A percentile compares a stretch with the other conserved stretches of the same genome.
Evolutionary conservation across 495 filamentous ascomycete species (phyloP).

Genomic region (Penicillium lagena): DNA sequence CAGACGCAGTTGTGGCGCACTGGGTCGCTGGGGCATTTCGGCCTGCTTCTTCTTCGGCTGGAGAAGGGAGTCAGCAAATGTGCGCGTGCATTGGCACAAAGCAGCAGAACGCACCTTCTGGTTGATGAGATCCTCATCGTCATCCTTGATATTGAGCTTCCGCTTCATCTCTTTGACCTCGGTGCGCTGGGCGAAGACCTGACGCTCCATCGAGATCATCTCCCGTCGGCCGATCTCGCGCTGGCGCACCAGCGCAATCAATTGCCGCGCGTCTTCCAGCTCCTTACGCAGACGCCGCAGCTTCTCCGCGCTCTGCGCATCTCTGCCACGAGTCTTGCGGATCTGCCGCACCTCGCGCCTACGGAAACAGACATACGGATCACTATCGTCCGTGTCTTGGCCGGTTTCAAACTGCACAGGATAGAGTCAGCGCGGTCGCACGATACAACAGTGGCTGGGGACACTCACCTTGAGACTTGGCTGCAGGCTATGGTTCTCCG

Average conservation of each 20-base stretch:
- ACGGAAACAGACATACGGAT: conserved; percentile 98
- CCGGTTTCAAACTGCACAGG: conserved; percentile 71
- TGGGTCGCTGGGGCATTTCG: conserved; percentile 51
- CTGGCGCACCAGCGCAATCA: conserved; percentile 68
- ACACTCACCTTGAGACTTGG: conserved; percentile 62
- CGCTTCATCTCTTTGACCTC: conserved; percentile 81
- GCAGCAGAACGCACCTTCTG: conserved; percentile 61
- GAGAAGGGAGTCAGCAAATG: conserved; percentile 33
- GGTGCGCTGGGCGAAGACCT: conserved; percentile 73
- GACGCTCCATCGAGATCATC: conserved; percentile 62
- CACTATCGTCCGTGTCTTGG: conserved; percentile 87
- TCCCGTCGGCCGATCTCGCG: conserved; percentile 75
- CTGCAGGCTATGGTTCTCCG: conserved; percentile 63
- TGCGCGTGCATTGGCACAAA: background rate
- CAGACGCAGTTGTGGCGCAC: conserved; percentile 56
- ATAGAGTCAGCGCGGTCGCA: conserved; percentile 15
- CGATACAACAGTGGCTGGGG: background rate
- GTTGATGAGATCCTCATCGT: conserved; percentile 93
- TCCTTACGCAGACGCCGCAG: conserved; percentile 87
- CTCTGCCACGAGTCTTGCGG: conserved; percentile 87
- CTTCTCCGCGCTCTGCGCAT: conserved; percentile 91
- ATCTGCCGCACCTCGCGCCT: conserved; percentile 91
- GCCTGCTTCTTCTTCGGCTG: conserved; percentile 63
- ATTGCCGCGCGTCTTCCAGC: conserved; percentile 78
- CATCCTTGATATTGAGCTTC: conserved; percentile 80